phyloP scores from a whole-genome alignment of 164 flowering plant genomes.

The Tetrastigma voinierianum region DNA sequence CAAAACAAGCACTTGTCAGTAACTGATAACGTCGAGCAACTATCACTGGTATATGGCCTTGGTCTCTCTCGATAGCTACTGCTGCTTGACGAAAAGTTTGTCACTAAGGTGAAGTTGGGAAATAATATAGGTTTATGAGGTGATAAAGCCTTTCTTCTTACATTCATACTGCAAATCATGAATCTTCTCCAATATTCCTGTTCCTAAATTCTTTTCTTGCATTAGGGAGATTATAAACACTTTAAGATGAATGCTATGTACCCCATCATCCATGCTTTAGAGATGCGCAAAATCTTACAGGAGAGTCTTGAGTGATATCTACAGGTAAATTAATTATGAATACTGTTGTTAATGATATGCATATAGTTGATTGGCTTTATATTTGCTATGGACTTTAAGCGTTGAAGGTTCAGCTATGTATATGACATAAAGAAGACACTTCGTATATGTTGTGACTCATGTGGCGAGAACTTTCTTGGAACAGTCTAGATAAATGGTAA shows the following conservation, averaged over 20 bases:
- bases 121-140: conserved; percentile 35
- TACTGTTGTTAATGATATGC: too few species aligned
- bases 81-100: conserved; percentile 52
- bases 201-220: neutral
- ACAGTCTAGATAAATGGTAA: conserved; percentile 32
- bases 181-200: too few species aligned
- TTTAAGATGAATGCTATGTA: too few species aligned
- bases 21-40: conserved; percentile 40
- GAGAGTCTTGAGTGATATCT: conserved; percentile 24
- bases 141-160: conserved; percentile 12
- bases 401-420: too few species aligned
- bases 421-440: too few species aligned
- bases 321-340: conserved; percentile 18
- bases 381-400: too few species aligned
- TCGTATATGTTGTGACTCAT: conserved; percentile 36
- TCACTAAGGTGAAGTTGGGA: conserved; percentile 38
- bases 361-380: too few species aligned
- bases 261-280: conserved; percentile 43
- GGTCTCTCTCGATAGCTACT: conserved; percentile 63
- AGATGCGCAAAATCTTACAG: conserved; percentile 38
- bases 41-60: conserved; percentile 41
- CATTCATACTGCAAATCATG: neutral
- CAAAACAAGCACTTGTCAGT: conserved; percentile 49
- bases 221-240: conserved; percentile 55
- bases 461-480: conserved; percentile 28